phyloP scores from a whole-genome alignment of 148 eudicot genomes.

The Fallopia convolvulus region DNA sequence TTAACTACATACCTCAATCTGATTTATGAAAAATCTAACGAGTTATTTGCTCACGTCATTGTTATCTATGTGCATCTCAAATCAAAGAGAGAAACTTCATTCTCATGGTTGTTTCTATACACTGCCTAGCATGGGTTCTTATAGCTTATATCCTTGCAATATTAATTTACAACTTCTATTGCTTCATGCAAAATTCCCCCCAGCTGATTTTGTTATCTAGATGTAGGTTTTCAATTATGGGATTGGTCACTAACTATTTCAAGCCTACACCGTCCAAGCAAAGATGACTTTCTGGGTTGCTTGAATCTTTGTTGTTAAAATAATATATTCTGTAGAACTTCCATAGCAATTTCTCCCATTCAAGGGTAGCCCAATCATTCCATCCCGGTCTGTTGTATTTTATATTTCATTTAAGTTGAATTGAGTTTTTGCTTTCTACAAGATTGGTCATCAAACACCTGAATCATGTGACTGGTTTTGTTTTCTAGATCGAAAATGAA shows the following conservation, averaged over 20 bases:
- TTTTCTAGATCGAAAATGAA: no score
- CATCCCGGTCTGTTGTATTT: no score
- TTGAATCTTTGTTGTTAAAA: constrained; percentile 3
- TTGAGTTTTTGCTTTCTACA: no score
- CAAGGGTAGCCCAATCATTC: no score
- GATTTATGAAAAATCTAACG: neutral
- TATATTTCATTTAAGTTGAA: no score
- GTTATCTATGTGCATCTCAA: neutral
- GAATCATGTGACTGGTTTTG: no score
- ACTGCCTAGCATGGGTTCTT: neutral
- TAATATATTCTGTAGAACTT: neutral
- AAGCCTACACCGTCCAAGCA: constrained; percentile 28
- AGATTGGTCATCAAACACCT: no score
- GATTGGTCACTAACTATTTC: constrained; percentile 48
- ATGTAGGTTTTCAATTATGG: constrained; percentile 63
- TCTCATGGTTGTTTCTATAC: neutral
- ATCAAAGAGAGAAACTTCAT: neutral
- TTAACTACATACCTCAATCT: neutral
- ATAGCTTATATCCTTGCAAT: neutral
- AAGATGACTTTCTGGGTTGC: neutral
- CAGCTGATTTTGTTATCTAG: neutral
- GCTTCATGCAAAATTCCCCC: neutral
- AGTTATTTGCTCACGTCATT: neutral
- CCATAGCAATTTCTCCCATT: neutral
- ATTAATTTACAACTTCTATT: neutral